These are phyloP conservation scores for Chlorophyllum brunneum DNA, from an alignment of 768 basidiomycete species.

Conservation along the genomic window DNA sequence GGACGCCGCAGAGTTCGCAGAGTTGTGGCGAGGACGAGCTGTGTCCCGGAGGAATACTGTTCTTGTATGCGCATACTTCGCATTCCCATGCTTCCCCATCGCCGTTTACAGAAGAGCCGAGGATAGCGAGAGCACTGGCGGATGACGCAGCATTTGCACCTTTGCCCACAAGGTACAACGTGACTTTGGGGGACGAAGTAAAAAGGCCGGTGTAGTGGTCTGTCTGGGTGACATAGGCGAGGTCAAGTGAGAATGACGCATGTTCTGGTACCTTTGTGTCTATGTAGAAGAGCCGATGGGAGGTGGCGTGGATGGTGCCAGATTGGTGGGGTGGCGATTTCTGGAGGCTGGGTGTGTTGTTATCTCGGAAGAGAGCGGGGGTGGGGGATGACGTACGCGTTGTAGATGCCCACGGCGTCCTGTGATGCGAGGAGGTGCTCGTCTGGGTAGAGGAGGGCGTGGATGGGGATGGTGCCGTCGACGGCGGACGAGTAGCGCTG, in stretches of 20 bases:
- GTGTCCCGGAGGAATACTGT: slow-evolving; percentile 69
- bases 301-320: slow-evolving; percentile 70
- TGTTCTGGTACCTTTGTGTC: slow-evolving; percentile 43
- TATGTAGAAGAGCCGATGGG: slow-evolving; percentile 84
- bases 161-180: slow-evolving; percentile 26
- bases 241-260: slow-evolving; percentile 65
- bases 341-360: slow-evolving; percentile 53
- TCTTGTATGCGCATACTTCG: slow-evolving; percentile 71
- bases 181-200: slow-evolving; percentile 86
- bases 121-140: not conserved
- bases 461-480: slow-evolving; percentile 77
- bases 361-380: slow-evolving; percentile 21
- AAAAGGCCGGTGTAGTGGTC: slow-evolving; percentile 90
- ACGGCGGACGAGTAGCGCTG: slow-evolving; percentile 51
- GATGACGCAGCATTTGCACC: not conserved
- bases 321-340: slow-evolving; percentile 79
- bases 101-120: slow-evolving; percentile 40
- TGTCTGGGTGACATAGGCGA: slow-evolving; percentile 66
- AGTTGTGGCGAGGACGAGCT: slow-evolving; percentile 65
- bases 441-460: slow-evolving; percentile 73
- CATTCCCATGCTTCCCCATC: slow-evolving; percentile 62
- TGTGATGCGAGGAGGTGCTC: slow-evolving; percentile 74
- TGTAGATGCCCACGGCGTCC: slow-evolving; percentile 85
- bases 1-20: slow-evolving; percentile 83
- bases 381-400: slow-evolving; percentile 58